Percentiles rank a stretch among this genome's conserved stretches.
Evolutionary conservation across 106 monocot genomes (phyloP).

Genomic region (Hemerocallis citrina): DNA sequence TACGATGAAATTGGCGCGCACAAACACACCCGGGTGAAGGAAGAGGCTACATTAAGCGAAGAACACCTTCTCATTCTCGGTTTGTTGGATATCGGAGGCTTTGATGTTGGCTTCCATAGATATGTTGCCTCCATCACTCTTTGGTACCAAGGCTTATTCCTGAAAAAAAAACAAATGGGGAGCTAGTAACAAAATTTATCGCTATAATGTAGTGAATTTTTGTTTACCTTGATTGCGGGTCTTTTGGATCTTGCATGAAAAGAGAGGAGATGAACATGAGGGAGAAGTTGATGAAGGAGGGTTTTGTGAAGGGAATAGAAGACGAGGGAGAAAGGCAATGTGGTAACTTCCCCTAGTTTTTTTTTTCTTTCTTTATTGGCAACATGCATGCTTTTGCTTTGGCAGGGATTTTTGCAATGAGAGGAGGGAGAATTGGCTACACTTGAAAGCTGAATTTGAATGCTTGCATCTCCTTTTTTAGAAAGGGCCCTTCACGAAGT

Average conservation of each 20-base stretch:
- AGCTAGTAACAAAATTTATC: background rate
- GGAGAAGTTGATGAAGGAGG: background rate
- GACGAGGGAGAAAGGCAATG: conserved; percentile 23
- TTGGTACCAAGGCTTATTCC: conserved; percentile 59
- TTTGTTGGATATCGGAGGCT: conserved; percentile 5
- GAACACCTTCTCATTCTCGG: conserved; percentile 47
- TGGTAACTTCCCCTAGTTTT: conserved; percentile 27
- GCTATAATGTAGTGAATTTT: too few species aligned
- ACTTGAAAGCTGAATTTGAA: background rate
- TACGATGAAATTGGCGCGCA: conserved; percentile 78
- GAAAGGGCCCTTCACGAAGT: too few species aligned
- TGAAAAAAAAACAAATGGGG: background rate
- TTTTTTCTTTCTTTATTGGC: conserved; percentile 29
- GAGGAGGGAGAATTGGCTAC: background rate
- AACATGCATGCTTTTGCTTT: conserved; percentile 29
- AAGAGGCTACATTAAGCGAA: conserved; percentile 42
- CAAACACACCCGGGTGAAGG: conserved; percentile 70
- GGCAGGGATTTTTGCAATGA: conserved; percentile 18
- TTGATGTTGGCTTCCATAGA: conserved; percentile 38
- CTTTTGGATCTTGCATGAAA: conserved; percentile 46
- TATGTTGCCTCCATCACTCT: conserved; percentile 35
- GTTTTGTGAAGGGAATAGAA: conserved; percentile 11
- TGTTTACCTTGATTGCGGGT: conserved; percentile 39
- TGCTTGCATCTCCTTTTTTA: too few species aligned
- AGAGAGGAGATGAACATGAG: conserved; percentile 37